Percentiles rank a stretch among this genome's conserved stretches.
phyloP scores from a whole-genome alignment of 2,329 filamentous ascomycete genomes.

The Colletotrichum sp. region DNA sequence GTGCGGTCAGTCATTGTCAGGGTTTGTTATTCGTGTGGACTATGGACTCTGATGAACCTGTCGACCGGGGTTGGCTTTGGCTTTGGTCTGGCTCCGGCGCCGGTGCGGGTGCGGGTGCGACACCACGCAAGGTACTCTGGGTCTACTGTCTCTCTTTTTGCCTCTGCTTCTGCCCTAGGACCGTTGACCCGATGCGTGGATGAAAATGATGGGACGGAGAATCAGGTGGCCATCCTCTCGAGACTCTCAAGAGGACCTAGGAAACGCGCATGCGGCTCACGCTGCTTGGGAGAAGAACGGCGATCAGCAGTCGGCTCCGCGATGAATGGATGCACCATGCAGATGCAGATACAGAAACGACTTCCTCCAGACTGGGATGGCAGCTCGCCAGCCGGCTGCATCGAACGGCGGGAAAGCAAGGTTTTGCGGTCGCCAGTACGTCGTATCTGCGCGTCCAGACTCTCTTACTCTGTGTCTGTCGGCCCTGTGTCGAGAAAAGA shows the following conservation, averaged over 20 bases:
- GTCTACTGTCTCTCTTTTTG: neutral
- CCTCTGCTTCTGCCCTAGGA: neutral
- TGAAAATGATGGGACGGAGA: neutral
- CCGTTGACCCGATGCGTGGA: constrained; percentile 1
- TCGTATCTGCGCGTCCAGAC: neutral
- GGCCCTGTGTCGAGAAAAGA: constrained; percentile 1
- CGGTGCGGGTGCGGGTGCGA: neutral
- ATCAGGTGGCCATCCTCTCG: neutral
- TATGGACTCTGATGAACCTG: neutral
- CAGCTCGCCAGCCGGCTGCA: neutral
- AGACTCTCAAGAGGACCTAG: neutral
- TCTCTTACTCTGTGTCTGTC: neutral
- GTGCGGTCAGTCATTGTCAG: neutral
- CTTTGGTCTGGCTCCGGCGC: neutral
- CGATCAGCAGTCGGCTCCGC: neutral
- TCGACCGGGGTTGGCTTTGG: neutral
- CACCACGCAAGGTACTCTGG: neutral
- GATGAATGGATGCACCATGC: neutral
- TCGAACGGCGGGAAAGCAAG: neutral
- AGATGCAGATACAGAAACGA: neutral
- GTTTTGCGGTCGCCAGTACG: neutral
- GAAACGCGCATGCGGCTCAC: neutral
- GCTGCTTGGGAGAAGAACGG: neutral
- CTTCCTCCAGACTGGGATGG: neutral
- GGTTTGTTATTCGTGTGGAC: neutral